Base-by-base conservation (phyloP, 139 green algal genomes). In the Chlorella sp. region DNA sequence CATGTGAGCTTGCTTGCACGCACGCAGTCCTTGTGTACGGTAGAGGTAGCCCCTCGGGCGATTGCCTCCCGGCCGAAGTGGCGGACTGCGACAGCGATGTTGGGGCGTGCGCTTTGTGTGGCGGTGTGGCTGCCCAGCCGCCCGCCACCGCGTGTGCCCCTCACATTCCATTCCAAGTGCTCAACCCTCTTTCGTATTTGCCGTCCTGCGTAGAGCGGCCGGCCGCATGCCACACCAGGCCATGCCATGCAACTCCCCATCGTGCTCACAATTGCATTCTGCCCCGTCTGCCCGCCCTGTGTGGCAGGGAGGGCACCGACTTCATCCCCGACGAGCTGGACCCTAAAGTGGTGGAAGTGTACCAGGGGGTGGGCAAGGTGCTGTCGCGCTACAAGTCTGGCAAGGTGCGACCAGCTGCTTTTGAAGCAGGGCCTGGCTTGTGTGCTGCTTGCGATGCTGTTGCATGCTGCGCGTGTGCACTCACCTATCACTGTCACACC, bases 261-360 rank as follows among this genome's bases (percentile, higher is more conserved):
- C 56, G 22, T 65, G 56, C 56, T 72, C 24, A 17, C 64, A 41
- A 22, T 72, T 72, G 6, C 64, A 9, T 13, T 32, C 4, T 72
- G 64, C 64, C 32, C 32, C 32, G 30, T 13, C 51, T 60, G 51
- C 51, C 16, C 16, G 22, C 11, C 46, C 2, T 11, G 13, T 60
- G 51, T 16, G 32, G 6, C 82, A 86, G 82, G 68, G 82, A 86
- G 5, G 82, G 68, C 28, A 32, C 72, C 30, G 80, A 87, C n/a
- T 41, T 48, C 22, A 51, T 77, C 6, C 85, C 85, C 38, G 32
- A 32, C 60, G 94, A 92, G 20, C 82, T 98, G 65, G 93, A 98
- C 87, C 87, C 93, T 14, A 94, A 95, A 67, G 94, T 97, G 82
- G 88, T 95, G 36, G 90, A 92, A 80, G 91, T 96, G 69, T 96